Evolutionary conservation across 805 yeast genomes (phyloP).

Genomic region (Kodamaea fukazawae): DNA sequence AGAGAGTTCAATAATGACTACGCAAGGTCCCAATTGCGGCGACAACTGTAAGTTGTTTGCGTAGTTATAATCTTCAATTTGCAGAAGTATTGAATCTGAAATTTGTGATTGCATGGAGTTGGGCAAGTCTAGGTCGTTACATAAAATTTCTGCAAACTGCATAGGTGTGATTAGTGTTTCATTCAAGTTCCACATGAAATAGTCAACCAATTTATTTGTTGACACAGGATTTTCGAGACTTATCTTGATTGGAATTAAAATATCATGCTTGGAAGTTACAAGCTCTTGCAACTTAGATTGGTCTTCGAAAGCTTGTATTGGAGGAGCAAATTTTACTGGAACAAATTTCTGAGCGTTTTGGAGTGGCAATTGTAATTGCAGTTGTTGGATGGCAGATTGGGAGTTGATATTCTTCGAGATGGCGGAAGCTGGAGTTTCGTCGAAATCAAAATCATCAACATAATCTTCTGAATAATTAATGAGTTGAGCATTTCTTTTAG

Average conservation of each 20-base stretch:
- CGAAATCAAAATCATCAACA: slow-evolving; percentile 29
- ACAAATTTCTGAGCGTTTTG: slow-evolving; percentile 27
- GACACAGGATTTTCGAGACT: slow-evolving; percentile 57
- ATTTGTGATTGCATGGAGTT: slow-evolving; percentile 60
- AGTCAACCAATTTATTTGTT: slow-evolving; percentile 51
- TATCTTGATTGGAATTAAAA: slow-evolving; percentile 65
- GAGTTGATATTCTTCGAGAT: slow-evolving; percentile 13
- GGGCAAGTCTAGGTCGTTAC: slow-evolving; percentile 82
- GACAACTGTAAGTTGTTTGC: slow-evolving; percentile 68
- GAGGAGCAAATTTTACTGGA: slow-evolving; percentile 24
- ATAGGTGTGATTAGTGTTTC: slow-evolving; percentile 70
- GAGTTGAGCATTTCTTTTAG: slow-evolving; percentile 67
- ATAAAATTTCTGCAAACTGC: slow-evolving; percentile 68
- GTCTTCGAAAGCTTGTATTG: slow-evolving; percentile 22
- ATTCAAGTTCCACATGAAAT: slow-evolving; percentile 70
- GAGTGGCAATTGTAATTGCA: slow-evolving; percentile 8
- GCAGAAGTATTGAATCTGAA: slow-evolving; percentile 69
- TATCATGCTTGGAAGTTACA: slow-evolving; percentile 35
- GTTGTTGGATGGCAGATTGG: slow-evolving; percentile 20
- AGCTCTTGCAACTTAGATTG: slow-evolving; percentile 19
- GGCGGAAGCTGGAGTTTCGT: slow-evolving; percentile 18
- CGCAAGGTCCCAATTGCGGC: slow-evolving; percentile 40
- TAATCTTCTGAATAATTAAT: slow-evolving; percentile 64
- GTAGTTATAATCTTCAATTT: slow-evolving; percentile 70
- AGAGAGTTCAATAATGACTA: slow-evolving; percentile 72